Evolutionary conservation across 768 basidiomycete species (phyloP), one percentile per base, ranked within the genome.

Genomic region (Candolleomyces aberdarensis): DNA sequence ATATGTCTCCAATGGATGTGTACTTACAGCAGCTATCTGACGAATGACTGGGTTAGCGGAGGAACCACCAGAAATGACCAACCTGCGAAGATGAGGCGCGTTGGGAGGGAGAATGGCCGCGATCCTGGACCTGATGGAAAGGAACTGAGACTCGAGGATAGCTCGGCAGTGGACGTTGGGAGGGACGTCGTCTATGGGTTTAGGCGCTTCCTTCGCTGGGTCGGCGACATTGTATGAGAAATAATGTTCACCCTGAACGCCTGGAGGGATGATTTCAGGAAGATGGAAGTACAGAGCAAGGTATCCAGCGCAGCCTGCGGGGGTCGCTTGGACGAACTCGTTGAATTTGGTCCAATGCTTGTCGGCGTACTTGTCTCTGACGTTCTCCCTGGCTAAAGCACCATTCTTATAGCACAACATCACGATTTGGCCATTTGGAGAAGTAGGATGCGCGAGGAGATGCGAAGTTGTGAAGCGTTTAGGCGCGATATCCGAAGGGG

Each of bases 401-500:
- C 92, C 92, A 65, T 94, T 91, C 73, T 94, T 95, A 77, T 94
- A 94, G 72, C 92, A 94, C 10, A 96, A 82, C 93, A 96, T 96
- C 36, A 87, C 89, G 69, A 95, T 93, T 67, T 90, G 86, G 1
- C 82, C 85, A 41, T 80, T 76, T 3, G 74, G 69, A 19, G 79
- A 76, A 0, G 86, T 87, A 2, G 89, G 91, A 69, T 89, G 86
- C 1, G 88, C 81, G 60, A 90, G 83, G 19, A 89, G 80, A 72
- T 90, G 91, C 5, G 88, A 92, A 8, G 86, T 87, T 3, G 86
- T 91, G 69, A 89, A 83, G 62, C 90, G 77, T 70, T 83, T 82
- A 3, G 90, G 89, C 15, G 87, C 82, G 4, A 74, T 79, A 61
- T 84, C 80, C 7, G 84, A 75, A 5, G 86, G 87, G 5, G 89